Evolutionary conservation across 306 rosid species (phyloP), one percentile per base, ranked within the genome.

Genomic region (Vigna reflexopilosa): DNA sequence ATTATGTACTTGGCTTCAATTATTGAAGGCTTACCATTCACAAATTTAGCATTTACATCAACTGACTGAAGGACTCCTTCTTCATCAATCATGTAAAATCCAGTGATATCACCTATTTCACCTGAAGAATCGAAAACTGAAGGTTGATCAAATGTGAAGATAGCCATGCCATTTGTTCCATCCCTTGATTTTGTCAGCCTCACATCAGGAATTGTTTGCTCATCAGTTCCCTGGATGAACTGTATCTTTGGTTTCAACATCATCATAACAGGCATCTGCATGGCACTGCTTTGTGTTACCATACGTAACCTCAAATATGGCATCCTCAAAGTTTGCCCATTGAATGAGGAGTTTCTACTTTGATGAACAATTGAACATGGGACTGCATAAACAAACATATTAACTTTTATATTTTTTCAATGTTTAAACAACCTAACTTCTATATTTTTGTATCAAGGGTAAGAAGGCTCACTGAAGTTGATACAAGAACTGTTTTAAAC

Each of bases 141-240:
- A 17, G 99, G 99, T 63, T 96, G 89, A 8, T 93, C 97, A 82
- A 96, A 96, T 83, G 11, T 88, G 88, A 96, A 96, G 57, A 91
- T 86, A 11, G 99, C 99, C 94, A 93, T 67, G 22, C 99, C 99
- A 74, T 91, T 96, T 14, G 98, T 91, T 58, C 99, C 99, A 67
- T 96, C 99, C 83, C 87, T 88, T 30, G 99, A 93, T 85, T 91
- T 89, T 24, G 99, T 96, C 32, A 96, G 86, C 85, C 81, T 87
- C 66, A 96, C 99, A 77, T 96, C 99, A 8, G 99, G 99, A 71
- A 89, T 63, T 74, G 99, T 96, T 81, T 85, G 93, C 63, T 96
- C 99, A 83, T 93, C 98, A 34, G 98, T 96, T 82, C 99, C 98
- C 77, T 93, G 99, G 84, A 96, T 96, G 86, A 96, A 96, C 85